Base-by-base conservation (phyloP, 2,329 filamentous ascomycete species). In the Sordariomycetes sp. region DNA sequence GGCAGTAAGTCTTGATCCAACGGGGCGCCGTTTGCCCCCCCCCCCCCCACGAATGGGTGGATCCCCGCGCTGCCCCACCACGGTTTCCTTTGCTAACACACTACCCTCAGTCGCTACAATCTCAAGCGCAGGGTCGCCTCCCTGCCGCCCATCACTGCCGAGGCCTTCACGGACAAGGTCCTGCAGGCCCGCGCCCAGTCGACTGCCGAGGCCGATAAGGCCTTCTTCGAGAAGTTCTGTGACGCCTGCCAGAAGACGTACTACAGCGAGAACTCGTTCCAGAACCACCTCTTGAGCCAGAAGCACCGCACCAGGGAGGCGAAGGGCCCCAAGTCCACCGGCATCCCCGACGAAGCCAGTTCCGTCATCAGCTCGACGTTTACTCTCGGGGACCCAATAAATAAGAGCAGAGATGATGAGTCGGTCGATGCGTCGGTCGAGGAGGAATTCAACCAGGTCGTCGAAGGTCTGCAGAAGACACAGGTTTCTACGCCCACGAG, bases 151-250 rank as follows among this genome's bases (percentile, higher is more conserved):
- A 89, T 97, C 54, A 85, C 90, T 7, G 91, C 92, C 57, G 91
- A 97, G 68, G 80, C 90, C 59, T 99, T 97, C 70, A 90, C 90
- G 65, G 94, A 97, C 65, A 97, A 97, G 70, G 92, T 99, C 45
- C 77, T 96, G 17, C 89, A 90, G 64, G 92, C 91, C 62, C 90
- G 95, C 67, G 91, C 91, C 32, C 84, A 82, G 8, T 87, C 90
- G 17, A 88, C 81, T 50, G 90, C 90, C 36, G 89, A 92, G 61
- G 90, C 90, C 58, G 88, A 90, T 61, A 90, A 89, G 71, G 92
- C 91, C 4, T 84, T 89, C 15, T 97, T 91, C 67, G 90, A 96
- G 69, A 90, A 87, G 67, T 74, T 77, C 34, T 99, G 94, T 71
- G 76, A 83, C 2, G 79, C 85, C 22, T 99, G 94, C 75, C 81